Conservation (phyloP, 2,329 filamentous ascomycete species). For the Stachybotrys elegans region DNA sequence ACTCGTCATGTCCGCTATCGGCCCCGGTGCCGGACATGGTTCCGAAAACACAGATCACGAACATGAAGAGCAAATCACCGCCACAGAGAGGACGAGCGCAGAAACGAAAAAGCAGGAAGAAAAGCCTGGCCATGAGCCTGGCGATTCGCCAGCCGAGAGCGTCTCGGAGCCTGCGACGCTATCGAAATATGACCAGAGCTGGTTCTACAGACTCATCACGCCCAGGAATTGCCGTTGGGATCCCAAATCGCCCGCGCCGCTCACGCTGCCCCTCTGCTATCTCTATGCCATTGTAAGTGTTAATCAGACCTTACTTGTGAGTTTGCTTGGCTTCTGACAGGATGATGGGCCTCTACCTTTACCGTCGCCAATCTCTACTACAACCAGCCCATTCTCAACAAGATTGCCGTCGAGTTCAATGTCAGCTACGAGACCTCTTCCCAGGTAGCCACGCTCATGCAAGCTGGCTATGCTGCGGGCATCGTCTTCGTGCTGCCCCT, state of each 20-base stretch:
- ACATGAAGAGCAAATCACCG: too few species aligned
- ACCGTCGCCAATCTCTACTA: constrained; percentile 82
- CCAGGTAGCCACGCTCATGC: constrained; percentile 68
- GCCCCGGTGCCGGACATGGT: too few species aligned
- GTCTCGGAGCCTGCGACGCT: too few species aligned
- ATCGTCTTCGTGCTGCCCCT: constrained; percentile 71
- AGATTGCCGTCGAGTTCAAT: constrained; percentile 65
- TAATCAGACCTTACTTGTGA: background rate
- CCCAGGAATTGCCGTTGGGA: constrained; percentile 66
- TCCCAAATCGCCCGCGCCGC: constrained; percentile 58
- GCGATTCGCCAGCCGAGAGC: too few species aligned
- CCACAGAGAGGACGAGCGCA: too few species aligned
- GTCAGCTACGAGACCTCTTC: constrained; percentile 65
- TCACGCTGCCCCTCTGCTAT: constrained; percentile 64
- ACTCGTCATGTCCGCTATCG: too few species aligned
- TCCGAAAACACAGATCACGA: too few species aligned
- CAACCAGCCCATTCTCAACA: constrained; percentile 73
- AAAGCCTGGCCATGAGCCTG: too few species aligned
- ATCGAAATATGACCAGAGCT: constrained; percentile 16
- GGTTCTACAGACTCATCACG: constrained; percentile 29
- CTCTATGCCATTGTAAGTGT: constrained; percentile 59
- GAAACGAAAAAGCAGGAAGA: too few species aligned
- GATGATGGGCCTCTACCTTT: constrained; percentile 48
- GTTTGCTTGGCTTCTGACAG: too few species aligned
- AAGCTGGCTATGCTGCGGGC: constrained; percentile 73